A percentile compares a stretch with the other conserved stretches of the same genome.
Evolutionary conservation across 192 early-diverging fungal species (phyloP).

Genomic region (Coemansia sp.): DNA sequence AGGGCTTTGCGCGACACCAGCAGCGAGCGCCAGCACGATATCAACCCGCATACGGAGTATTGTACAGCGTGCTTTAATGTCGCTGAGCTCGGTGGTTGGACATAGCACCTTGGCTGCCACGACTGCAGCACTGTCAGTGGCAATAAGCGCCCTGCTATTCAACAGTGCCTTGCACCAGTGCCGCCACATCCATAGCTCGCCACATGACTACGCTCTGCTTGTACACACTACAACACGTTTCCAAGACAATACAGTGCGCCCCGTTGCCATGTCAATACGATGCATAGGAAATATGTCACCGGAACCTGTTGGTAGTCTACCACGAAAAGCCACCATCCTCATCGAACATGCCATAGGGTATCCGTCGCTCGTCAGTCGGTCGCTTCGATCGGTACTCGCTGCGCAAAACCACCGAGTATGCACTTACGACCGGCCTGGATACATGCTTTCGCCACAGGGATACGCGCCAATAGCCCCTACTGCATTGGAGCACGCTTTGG

Average conservation of each 20-base stretch:
- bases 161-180: slow-evolving; percentile 7
- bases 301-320: background rate
- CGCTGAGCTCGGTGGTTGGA: background rate
- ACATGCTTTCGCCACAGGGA: slow-evolving; percentile 42
- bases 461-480: slow-evolving; percentile 16
- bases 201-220: background rate
- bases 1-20: background rate
- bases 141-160: slow-evolving; percentile 8
- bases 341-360: slow-evolving; percentile 39
- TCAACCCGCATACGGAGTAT: background rate
- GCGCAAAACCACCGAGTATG: slow-evolving; percentile 32
- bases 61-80: background rate
- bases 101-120: background rate
- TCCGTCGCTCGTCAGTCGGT: slow-evolving; percentile 22
- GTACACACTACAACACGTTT: slow-evolving; percentile 1
- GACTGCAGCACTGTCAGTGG: background rate
- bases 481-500: slow-evolving; percentile 16
- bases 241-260: slow-evolving; percentile 10
- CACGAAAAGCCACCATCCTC: slow-evolving; percentile 19
- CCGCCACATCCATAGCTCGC: background rate
- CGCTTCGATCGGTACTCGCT: slow-evolving; percentile 18
- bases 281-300: slow-evolving; percentile 16
- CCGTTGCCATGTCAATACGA: slow-evolving; percentile 13
- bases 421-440: slow-evolving; percentile 41
- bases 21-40: background rate